Percentiles rank a stretch among this genome's conserved stretches.
These are phyloP conservation scores for carrot (Daucus carota) DNA, from an alignment of 129 eudicot genomes.

Conservation along the genomic window DNA sequence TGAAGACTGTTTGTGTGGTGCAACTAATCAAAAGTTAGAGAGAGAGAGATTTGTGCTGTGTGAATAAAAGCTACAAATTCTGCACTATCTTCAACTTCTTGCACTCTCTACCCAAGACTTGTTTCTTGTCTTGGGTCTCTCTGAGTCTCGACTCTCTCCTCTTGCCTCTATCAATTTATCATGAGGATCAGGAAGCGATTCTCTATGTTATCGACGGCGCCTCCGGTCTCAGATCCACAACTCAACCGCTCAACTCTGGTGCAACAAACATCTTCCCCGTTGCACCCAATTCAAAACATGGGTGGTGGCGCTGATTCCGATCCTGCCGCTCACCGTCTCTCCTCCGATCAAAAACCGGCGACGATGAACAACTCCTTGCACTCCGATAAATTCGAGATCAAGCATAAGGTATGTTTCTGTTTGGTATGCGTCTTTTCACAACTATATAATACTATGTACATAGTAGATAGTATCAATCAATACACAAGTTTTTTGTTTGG, in stretches of 20 bases:
- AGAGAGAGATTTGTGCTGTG: slow-evolving; percentile 2
- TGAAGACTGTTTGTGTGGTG: slow-evolving; percentile 47
- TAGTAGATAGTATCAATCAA: too few species aligned
- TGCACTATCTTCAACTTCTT: neutral
- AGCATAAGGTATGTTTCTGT: slow-evolving; percentile 3
- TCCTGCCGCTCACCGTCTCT: slow-evolving; percentile 22
- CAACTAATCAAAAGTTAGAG: slow-evolving; percentile 67
- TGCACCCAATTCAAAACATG: slow-evolving; percentile 22
- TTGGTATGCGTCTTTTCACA: neutral
- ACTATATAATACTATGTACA: too few species aligned
- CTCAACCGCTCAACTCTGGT: slow-evolving; percentile 25
- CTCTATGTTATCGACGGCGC: slow-evolving; percentile 27
- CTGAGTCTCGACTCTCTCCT: neutral
- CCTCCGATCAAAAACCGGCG: slow-evolving; percentile 8
- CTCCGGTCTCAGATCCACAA: slow-evolving; percentile 46
- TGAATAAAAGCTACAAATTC: slow-evolving; percentile 2
- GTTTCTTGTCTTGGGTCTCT: neutral
- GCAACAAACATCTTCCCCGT: slow-evolving; percentile 20
- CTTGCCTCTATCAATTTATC: too few species aligned
- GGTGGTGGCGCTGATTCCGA: too few species aligned
- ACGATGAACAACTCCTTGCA: neutral
- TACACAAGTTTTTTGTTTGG: too few species aligned
- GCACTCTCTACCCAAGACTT: slow-evolving; percentile 1
- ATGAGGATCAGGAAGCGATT: slow-evolving; percentile 84
- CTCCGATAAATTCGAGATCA: neutral